A percentile compares a stretch with the other conserved stretches of the same genome.
Conservation (phyloP, 148 eudicot genomes). For the Heliamphora exappendiculata region DNA sequence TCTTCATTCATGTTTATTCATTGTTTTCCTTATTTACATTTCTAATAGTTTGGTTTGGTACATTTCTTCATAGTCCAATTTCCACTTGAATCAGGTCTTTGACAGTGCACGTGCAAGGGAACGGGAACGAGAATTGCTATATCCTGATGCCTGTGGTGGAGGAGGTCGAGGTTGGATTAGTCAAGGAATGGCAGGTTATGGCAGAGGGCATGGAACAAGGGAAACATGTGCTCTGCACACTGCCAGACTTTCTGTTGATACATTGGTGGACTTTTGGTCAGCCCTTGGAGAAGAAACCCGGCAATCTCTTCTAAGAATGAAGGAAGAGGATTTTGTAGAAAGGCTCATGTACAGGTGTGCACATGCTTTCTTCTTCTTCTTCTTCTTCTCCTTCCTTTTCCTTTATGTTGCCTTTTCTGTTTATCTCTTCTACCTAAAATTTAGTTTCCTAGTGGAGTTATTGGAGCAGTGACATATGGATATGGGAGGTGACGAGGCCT, state of each 20-base stretch:
- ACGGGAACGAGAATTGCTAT: slow-evolving; percentile 84
- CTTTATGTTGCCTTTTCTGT: background rate
- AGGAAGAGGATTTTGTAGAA: slow-evolving; percentile 96
- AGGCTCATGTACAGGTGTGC: slow-evolving; percentile 90
- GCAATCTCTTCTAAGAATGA: slow-evolving; percentile 81
- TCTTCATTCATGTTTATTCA: too few relatives aligned
- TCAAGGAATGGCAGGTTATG: slow-evolving; percentile 81
- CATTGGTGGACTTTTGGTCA: slow-evolving; percentile 96
- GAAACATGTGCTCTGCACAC: slow-evolving; percentile 98
- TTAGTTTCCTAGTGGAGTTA: background rate
- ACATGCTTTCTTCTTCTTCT: background rate
- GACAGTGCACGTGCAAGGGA: slow-evolving; percentile 93
- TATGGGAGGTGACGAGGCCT: background rate
- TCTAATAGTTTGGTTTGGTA: background rate
- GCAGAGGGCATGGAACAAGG: slow-evolving; percentile 90
- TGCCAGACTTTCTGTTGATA: slow-evolving; percentile 91
- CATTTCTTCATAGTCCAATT: slow-evolving; percentile 13
- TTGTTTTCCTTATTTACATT: too few relatives aligned
- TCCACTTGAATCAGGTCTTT: slow-evolving; percentile 59
- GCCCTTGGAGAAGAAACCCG: slow-evolving; percentile 97
- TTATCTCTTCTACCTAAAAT: background rate
- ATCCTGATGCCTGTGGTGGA: slow-evolving; percentile 99
- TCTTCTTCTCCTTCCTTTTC: background rate
- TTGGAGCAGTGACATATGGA: background rate
- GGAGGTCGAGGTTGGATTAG: slow-evolving; percentile 97